A percentile compares a stretch with the other conserved stretches of the same genome.
phyloP scores from a whole-genome alignment of 768 basidiomycete species.

The Mrakia blollopis region DNA sequence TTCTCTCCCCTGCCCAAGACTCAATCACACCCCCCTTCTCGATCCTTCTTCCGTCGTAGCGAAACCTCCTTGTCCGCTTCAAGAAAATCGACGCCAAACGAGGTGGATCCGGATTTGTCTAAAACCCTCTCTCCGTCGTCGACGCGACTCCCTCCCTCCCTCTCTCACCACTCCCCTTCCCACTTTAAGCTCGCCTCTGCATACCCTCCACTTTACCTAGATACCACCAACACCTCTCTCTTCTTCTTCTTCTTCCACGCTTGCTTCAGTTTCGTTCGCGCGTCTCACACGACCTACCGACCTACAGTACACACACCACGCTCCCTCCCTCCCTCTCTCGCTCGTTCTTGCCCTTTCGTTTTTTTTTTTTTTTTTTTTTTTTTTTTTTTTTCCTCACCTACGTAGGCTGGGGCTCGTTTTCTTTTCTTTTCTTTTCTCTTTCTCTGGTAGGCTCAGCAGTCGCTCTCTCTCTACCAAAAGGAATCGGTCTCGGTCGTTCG shows the following conservation, averaged over 20 bases:
- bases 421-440: not conserved
- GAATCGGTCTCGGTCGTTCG: not conserved
- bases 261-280: too few relatives aligned
- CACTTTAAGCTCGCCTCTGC: too few relatives aligned
- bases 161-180: not conserved
- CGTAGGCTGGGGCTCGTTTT: too few relatives aligned
- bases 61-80: slow-evolving; percentile 18
- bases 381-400: not conserved
- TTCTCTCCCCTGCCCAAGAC: not conserved
- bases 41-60: not conserved
- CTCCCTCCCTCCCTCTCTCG: too few relatives aligned
- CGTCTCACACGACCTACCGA: too few relatives aligned
- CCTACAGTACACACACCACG: too few relatives aligned
- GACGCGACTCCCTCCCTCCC: too few relatives aligned
- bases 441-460: too few relatives aligned
- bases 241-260: not conserved
- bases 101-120: slow-evolving; percentile 21
- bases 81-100: slow-evolving; percentile 20
- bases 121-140: not conserved
- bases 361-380: not conserved
- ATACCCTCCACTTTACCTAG: too few relatives aligned
- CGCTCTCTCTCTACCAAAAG: not conserved
- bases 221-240: not conserved
- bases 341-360: not conserved
- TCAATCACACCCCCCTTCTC: too few relatives aligned